Base-by-base conservation (phyloP, 805 yeast genomes). In the Metschnikowia cerradonensis region DNA sequence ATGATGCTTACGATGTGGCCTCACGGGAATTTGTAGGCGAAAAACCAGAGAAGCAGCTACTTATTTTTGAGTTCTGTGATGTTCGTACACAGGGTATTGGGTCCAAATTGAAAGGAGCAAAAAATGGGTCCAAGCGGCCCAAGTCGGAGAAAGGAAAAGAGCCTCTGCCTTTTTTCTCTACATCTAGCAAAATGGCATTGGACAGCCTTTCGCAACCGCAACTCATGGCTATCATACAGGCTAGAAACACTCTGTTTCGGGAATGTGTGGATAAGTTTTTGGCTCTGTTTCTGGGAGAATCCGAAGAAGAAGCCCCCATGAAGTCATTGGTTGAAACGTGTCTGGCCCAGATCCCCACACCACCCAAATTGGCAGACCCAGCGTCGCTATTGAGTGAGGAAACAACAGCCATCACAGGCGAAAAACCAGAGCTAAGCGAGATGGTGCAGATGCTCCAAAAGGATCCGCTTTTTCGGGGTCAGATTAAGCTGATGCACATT, bases 51-150 rank as follows among this genome's bases (percentile, higher is more conserved):
- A 72, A 76, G 19, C 90, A 84, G 55, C 60, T 88, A 7, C 70
- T 91, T 26, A 73, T 88, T 1, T 86, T 91, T 61, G 91, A 86
- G 56, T 88, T 91, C 64, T 74, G 81, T 15, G 96, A 91, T 64
- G 88, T 86, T 13, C 60, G 78, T 72, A 59, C 80, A 70, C 56
- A 80, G 74, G 72, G 78, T 70, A 39, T 78, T 65, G 68, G 71
- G 0, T 63, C 71, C 5, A 56, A 58, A 0, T 48, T 65, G 15
- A 64, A 60, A 61, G 40, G 37, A 13, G 30, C 23, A 35, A 57
- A 51, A 11, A 50, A 48, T n/a, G 38, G 40, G 22, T 32, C 37
- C 31, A 57, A 51, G 13, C 48, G 52, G 23, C 37, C 40, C 22
- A 49, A 48, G 35, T 17, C 31, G 2, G 41, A 41, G 30, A 17